Conservation (phyloP, 495 filamentous ascomycete genomes). For the Trichoderma orchidacearum region DNA sequence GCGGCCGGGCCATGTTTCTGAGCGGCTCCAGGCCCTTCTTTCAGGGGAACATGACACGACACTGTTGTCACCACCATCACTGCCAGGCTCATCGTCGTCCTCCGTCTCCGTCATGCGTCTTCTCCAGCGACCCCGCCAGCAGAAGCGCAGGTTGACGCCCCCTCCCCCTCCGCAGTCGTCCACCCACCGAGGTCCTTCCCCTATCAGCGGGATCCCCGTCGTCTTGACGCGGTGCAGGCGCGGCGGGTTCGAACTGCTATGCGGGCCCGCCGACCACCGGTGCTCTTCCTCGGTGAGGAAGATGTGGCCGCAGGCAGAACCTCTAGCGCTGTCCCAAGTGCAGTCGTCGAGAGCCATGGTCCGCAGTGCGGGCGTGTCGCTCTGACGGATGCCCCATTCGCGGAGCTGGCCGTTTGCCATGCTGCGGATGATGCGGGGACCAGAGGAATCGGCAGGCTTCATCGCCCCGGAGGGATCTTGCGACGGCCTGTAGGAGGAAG, state of each 20-base stretch:
- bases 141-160: constrained; percentile 31
- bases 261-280: constrained; percentile 30
- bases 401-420: constrained; percentile 43
- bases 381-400: constrained; percentile 44
- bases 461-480: constrained; percentile 33
- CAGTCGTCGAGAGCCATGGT: constrained; percentile 40
- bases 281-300: constrained; percentile 34
- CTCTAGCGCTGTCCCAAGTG: constrained; percentile 25
- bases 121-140: constrained; percentile 24
- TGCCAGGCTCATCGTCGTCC: not conserved
- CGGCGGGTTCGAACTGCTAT: constrained; percentile 21
- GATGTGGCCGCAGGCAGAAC: constrained; percentile 8
- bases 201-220: constrained; percentile 41
- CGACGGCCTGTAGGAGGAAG: constrained; percentile 41
- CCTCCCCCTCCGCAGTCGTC: constrained; percentile 33
- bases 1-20: constrained; percentile 16
- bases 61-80: not conserved
- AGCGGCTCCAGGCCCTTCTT: not conserved
- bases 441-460: constrained; percentile 15
- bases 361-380: constrained; percentile 37
- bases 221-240: constrained; percentile 31
- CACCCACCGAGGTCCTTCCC: constrained; percentile 38
- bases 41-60: not conserved
- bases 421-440: constrained; percentile 39
- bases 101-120: constrained; percentile 15